phyloP scores from a whole-genome alignment of 2,329 filamentous ascomycete genomes.

The Tetracladium maxilliforme region DNA sequence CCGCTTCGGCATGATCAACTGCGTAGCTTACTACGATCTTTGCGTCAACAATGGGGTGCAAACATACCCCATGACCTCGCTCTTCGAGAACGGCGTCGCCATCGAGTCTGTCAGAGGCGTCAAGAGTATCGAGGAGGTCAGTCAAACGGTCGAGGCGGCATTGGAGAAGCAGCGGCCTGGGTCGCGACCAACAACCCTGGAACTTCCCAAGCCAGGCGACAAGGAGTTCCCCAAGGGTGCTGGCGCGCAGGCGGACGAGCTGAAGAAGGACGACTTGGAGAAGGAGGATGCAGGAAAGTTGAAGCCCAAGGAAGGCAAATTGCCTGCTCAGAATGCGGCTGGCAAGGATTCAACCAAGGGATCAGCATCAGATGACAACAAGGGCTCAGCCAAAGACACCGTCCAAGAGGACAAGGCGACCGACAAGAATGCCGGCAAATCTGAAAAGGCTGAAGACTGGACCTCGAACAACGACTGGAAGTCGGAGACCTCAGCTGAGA shows the following conservation, averaged over 20 bases:
- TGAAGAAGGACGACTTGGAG: too few relatives aligned
- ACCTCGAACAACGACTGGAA: too few relatives aligned
- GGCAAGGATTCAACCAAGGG: too few relatives aligned
- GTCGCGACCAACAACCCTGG: constrained; percentile 52
- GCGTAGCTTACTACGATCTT: constrained; percentile 65
- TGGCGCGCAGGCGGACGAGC: too few relatives aligned
- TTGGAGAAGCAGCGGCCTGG: constrained; percentile 71
- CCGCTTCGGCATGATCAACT: constrained; percentile 76
- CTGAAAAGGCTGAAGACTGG: constrained; percentile 10
- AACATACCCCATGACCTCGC: constrained; percentile 61
- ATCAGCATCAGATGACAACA: too few relatives aligned
- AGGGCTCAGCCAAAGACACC: too few relatives aligned
- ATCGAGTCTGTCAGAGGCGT: constrained; percentile 49
- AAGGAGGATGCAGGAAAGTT: too few relatives aligned
- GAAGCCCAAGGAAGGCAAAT: too few relatives aligned
- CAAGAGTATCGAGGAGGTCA: constrained; percentile 52
- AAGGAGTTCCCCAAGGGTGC: constrained; percentile 20
- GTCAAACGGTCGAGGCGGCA: constrained; percentile 57
- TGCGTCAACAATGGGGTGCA: constrained; percentile 54
- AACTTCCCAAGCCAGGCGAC: constrained; percentile 61
- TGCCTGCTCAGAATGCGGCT: too few relatives aligned
- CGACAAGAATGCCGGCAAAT: constrained; percentile 9
- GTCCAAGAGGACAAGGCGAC: constrained; percentile 7
- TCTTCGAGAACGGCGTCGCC: constrained; percentile 67
- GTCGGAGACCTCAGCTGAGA: too few relatives aligned